phyloP scores from a whole-genome alignment of 225 moss, liverwort and hornwort species.

The Bryoerythrophyllum caledonicum region DNA sequence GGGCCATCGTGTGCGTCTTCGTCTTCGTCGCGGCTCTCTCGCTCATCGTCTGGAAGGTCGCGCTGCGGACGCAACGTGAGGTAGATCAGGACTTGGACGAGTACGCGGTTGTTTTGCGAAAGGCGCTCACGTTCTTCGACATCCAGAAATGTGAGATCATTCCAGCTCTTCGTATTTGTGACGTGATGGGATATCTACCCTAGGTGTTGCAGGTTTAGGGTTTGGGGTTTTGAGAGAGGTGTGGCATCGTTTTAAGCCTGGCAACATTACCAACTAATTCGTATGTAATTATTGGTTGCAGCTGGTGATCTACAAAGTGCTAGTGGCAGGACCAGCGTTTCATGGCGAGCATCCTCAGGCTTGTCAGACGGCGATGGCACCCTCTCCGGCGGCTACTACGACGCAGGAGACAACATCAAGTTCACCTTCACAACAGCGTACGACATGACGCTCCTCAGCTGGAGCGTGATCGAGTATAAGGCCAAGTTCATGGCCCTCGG shows the following conservation, averaged over 20 bases:
- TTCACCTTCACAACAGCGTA: slow-evolving; percentile 73
- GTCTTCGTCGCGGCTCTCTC: slow-evolving; percentile 16
- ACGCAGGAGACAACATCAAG: slow-evolving; percentile 88
- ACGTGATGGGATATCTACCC: too few species aligned
- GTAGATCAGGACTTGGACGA: slow-evolving; percentile 20
- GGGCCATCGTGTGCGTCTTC: slow-evolving; percentile 17
- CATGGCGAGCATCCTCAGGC: slow-evolving; percentile 69
- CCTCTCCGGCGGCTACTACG: slow-evolving; percentile 77
- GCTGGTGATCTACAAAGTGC: slow-evolving; percentile 31
- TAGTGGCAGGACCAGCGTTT: slow-evolving; percentile 3
- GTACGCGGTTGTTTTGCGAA: slow-evolving; percentile 30
- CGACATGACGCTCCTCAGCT: slow-evolving; percentile 73
- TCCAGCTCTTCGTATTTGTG: too few species aligned
- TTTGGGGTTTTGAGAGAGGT: too few species aligned
- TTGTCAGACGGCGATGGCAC: slow-evolving; percentile 48
- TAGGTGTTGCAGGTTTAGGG: too few species aligned
- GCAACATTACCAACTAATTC: neutral
- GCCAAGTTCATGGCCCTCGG: slow-evolving; percentile 51
- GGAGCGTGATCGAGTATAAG: slow-evolving; percentile 81
- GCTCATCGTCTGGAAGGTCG: slow-evolving; percentile 25
- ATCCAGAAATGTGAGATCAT: slow-evolving; percentile 53
- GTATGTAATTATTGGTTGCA: slow-evolving; percentile 7
- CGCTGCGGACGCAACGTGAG: slow-evolving; percentile 7
- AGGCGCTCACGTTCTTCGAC: slow-evolving; percentile 56
- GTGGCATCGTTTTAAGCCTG: too few species aligned